A percentile compares a stretch with the other conserved stretches of the same genome.
Conservation (phyloP, 495 filamentous ascomycete species). For the Aspergillus affinis region DNA sequence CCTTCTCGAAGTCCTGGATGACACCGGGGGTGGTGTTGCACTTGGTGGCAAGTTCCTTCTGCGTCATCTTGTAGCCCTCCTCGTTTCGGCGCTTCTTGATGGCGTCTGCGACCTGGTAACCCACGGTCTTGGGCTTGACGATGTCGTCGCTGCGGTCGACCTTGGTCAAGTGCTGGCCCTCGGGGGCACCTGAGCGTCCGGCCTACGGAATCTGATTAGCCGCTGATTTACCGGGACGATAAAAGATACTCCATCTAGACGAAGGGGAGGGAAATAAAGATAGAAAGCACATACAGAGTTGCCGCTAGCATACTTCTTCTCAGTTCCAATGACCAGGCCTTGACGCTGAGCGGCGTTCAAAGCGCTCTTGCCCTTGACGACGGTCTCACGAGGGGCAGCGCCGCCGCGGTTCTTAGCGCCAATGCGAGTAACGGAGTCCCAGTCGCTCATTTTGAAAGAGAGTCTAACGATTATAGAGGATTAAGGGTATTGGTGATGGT, state of each 20-base stretch:
- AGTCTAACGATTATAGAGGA: conserved; percentile 3
- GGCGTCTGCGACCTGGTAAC: conserved; percentile 72
- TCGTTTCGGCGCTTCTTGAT: conserved; percentile 76
- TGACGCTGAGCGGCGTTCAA: conserved; percentile 86
- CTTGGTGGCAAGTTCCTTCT: conserved; percentile 94
- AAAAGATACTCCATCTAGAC: background rate
- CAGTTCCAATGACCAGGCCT: conserved; percentile 74
- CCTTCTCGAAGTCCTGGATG: conserved; percentile 83
- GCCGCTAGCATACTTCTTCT: conserved; percentile 84
- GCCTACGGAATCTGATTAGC: conserved; percentile 36
- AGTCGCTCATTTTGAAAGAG: conserved; percentile 58
- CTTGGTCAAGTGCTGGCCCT: conserved; percentile 96
- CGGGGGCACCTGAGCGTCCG: conserved; percentile 56
- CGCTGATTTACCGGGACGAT: background rate
- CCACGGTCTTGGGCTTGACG: conserved; percentile 90
- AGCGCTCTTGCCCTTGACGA: conserved; percentile 81
- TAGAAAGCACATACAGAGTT: conserved; percentile 67
- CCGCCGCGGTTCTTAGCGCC: conserved; percentile 73
- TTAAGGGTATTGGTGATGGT: conserved; percentile 4
- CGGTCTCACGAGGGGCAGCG: conserved; percentile 70
- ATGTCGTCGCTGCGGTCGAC: conserved; percentile 98
- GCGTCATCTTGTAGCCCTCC: conserved; percentile 80
- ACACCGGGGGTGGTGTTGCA: conserved; percentile 82
- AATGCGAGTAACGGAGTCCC: conserved; percentile 91
- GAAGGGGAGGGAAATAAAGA: background rate